Evolutionary conservation across 495 filamentous ascomycete species (phyloP).

Genomic region (Sphaerosporella brunnea): DNA sequence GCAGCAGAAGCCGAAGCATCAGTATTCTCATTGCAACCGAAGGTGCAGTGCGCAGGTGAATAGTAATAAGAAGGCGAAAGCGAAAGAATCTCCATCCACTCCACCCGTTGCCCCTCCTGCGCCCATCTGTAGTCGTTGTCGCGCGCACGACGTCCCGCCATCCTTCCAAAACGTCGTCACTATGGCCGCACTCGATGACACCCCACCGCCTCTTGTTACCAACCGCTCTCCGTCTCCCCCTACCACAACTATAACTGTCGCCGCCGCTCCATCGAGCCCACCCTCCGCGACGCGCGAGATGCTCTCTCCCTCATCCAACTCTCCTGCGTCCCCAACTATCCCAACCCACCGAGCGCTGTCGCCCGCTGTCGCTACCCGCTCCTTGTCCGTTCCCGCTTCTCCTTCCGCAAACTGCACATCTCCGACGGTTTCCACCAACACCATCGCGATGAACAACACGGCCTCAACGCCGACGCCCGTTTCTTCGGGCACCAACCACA

Average conservation of each 20-base stretch:
- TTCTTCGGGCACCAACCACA: not conserved
- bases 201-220: not conserved
- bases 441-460: constrained; percentile 9
- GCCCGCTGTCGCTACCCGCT: not conserved
- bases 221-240: not conserved
- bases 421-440: constrained; percentile 6
- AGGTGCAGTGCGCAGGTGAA: constrained; percentile 2
- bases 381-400: not conserved
- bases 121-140: too few relatives aligned
- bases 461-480: not conserved
- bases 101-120: too few relatives aligned
- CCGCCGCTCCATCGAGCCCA: not conserved
- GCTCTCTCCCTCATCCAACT: constrained; percentile 1
- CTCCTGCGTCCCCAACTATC: not conserved
- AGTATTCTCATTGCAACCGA: not conserved
- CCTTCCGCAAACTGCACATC: constrained; percentile 2
- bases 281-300: not conserved
- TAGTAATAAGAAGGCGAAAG: not conserved
- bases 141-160: too few relatives aligned
- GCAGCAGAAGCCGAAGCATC: not conserved
- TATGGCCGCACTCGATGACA: not conserved
- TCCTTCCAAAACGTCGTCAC: not conserved
- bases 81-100: not conserved
- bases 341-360: not conserved
- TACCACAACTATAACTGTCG: not conserved